Percentiles rank a stretch among this genome's conserved stretches.
phyloP scores from a whole-genome alignment of 1,139 yeast genomes.

The Sugiyamaella castrensis region DNA sequence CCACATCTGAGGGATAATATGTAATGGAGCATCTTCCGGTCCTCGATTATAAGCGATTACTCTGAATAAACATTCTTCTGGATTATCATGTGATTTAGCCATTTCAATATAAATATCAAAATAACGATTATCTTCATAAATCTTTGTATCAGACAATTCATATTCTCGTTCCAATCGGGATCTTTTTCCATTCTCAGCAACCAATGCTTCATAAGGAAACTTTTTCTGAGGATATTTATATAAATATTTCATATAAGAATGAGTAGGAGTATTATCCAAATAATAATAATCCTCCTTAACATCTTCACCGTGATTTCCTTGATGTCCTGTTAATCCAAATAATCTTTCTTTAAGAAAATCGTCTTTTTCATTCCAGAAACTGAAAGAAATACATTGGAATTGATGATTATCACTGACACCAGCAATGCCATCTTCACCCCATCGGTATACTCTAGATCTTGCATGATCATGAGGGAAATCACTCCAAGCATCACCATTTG shows the following conservation, averaged over 20 bases:
- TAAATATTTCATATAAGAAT: slow-evolving; percentile 86
- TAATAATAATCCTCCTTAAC: slow-evolving; percentile 84
- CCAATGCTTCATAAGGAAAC: slow-evolving; percentile 78
- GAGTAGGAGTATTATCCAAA: slow-evolving; percentile 90
- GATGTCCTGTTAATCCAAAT: slow-evolving; percentile 88
- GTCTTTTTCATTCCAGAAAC: slow-evolving; percentile 91
- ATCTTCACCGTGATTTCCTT: slow-evolving; percentile 96
- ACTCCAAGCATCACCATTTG: slow-evolving; percentile 87
- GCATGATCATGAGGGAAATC: slow-evolving; percentile 89
- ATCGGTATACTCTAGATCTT: slow-evolving; percentile 76
- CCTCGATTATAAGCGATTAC: slow-evolving; percentile 90
- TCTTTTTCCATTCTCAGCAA: slow-evolving; percentile 65
- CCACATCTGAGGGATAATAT: slow-evolving; percentile 79
- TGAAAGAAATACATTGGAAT: slow-evolving; percentile 70
- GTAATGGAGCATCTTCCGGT: slow-evolving; percentile 79
- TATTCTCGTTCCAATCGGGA: slow-evolving; percentile 63
- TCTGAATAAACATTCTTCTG: slow-evolving; percentile 76
- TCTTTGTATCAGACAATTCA: slow-evolving; percentile 73
- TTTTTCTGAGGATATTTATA: slow-evolving; percentile 88
- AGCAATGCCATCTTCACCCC: slow-evolving; percentile 98
- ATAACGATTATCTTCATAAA: slow-evolving; percentile 75
- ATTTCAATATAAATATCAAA: slow-evolving; percentile 89
- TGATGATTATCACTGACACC: slow-evolving; percentile 90
- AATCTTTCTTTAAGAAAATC: slow-evolving; percentile 81
- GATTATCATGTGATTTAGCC: slow-evolving; percentile 83